Base-by-base conservation (phyloP, 176 grass and related monocot genomes). In the Oryza glaberrima region DNA sequence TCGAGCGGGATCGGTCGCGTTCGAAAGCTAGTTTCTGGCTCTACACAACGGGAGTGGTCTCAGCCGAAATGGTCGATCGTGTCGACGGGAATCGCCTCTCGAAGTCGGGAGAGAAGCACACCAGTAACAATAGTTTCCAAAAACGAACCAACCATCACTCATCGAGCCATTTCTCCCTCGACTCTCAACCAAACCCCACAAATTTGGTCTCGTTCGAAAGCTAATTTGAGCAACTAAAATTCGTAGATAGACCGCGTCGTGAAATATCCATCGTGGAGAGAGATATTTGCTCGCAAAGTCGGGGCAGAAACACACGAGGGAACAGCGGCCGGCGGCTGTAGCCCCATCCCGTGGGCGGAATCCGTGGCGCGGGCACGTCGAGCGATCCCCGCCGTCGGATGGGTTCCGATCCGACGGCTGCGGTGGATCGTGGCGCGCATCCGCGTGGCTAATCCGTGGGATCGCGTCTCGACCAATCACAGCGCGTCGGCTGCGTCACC, bases 31-130 rank as follows among this genome's bases (percentile, higher is more conserved):
- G 64, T 82, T 77, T 88, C 2, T 1, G 9, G 0, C 1, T 0
- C 32, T 32, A 51, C 1, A n/a, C 6, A 0, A 0, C 14, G 13
- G 2, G 38, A 0, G 1, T 82, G 76, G 75, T 22, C 16, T 23
- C 0, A 70, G 5, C 1, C 0, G 0, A 67, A 92, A 92, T 10
- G 75, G 51, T 85, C 0, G 4, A 30, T 0, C 0, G 2, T 6
- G 16, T 6, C 16, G 13, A 3, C 70, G 85, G 94, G 76, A 74
- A 45, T 88, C 0, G 54, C 5, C 2, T 0, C 23, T 51, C 69
- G 73, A 88, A 94, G 6, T 73, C n/a, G 68, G 45, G 47, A 35
- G 72, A 90, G 86, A 97, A 97, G 64, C 92, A 97, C 94, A 97
- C 68, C 1, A 20, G 61, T 64, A 61, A 11, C 48, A 71, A 63